Percentiles rank a stretch among this genome's conserved stretches.
phyloP scores from a whole-genome alignment of 768 basidiomycete genomes.

The Suillus subaureus region DNA sequence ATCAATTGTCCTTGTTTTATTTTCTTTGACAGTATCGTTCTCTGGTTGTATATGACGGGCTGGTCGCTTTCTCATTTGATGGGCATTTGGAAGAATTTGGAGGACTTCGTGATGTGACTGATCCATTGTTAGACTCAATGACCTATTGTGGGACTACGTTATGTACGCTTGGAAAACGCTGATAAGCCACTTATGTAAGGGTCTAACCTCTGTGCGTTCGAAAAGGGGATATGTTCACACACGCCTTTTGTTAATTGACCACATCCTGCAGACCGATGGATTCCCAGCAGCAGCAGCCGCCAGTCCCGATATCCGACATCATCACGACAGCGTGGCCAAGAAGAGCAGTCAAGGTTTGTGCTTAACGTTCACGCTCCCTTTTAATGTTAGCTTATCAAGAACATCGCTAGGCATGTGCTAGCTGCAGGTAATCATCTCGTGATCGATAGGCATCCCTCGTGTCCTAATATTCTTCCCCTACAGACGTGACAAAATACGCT shows the following conservation, averaged over 20 bases:
- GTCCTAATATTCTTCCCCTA: background rate
- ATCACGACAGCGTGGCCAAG: constrained; percentile 49
- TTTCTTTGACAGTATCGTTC: background rate
- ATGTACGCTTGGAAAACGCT: too few species aligned
- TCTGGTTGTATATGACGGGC: background rate
- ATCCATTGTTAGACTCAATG: too few species aligned
- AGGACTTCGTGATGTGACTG: background rate
- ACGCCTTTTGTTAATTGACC: constrained; percentile 24
- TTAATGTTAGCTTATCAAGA: constrained; percentile 17
- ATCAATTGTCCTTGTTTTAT: background rate
- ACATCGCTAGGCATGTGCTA: constrained; percentile 53
- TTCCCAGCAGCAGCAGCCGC: constrained; percentile 35
- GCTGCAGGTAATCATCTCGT: constrained; percentile 46
- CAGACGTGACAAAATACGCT: constrained; percentile 66
- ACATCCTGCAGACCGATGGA: constrained; percentile 33
- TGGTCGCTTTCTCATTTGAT: background rate
- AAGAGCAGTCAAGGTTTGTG: constrained; percentile 52
- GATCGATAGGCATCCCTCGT: background rate
- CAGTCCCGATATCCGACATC: constrained; percentile 44
- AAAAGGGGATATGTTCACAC: constrained; percentile 35
- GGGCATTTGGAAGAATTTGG: background rate
- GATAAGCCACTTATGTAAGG: background rate
- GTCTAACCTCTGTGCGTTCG: constrained; percentile 8
- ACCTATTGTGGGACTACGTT: too few species aligned
- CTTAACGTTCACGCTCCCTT: constrained; percentile 15